Conservation (phyloP, 2,329 filamentous ascomycete genomes). For the Alternaria gansuensis region DNA sequence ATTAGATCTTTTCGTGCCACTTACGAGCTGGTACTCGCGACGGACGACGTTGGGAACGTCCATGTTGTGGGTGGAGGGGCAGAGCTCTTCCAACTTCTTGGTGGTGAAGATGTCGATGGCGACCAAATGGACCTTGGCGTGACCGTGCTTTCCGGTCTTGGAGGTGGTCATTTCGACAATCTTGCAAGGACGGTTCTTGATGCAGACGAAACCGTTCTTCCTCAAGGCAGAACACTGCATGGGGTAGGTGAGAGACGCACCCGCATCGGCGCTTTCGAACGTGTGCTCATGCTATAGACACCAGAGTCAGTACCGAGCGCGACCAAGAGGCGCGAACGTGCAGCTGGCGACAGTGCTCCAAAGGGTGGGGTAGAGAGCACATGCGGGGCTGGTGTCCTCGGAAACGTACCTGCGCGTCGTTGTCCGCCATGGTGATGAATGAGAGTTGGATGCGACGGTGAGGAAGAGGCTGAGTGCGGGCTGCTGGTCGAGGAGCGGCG, state of each 20-base stretch:
- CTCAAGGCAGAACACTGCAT: conserved; percentile 99
- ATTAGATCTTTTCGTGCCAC: conserved; percentile 53
- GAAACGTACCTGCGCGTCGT: conserved; percentile 68
- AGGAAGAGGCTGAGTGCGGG: conserved; percentile 43
- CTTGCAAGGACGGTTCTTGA: conserved; percentile 99
- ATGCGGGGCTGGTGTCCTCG: conserved; percentile 29
- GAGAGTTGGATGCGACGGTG: conserved; percentile 48
- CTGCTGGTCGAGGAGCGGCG: conserved; percentile 41
- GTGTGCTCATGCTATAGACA: conserved; percentile 65
- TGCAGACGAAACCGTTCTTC: conserved; percentile 98
- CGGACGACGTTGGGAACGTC: conserved; percentile 94
- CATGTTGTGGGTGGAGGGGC: conserved; percentile 96
- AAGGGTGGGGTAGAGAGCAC: conserved; percentile 52
- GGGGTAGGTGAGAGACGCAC: conserved; percentile 91
- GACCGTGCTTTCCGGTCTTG: conserved; percentile 99
- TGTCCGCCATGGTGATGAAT: conserved; percentile 68
- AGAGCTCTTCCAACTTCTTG: conserved; percentile 99
- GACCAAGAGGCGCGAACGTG: conserved; percentile 11
- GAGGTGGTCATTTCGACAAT: conserved; percentile 99
- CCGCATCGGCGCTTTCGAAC: conserved; percentile 96
- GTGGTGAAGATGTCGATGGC: conserved; percentile 98
- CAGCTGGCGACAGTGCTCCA: conserved; percentile 44
- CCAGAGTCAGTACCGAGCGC: conserved; percentile 29
- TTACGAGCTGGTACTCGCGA: conserved; percentile 92
- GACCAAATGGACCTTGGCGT: conserved; percentile 99